A percentile compares a stretch with the other conserved stretches of the same genome.
phyloP scores from a whole-genome alignment of 2,329 filamentous ascomycete genomes.

The Colletotrichum tropicale region DNA sequence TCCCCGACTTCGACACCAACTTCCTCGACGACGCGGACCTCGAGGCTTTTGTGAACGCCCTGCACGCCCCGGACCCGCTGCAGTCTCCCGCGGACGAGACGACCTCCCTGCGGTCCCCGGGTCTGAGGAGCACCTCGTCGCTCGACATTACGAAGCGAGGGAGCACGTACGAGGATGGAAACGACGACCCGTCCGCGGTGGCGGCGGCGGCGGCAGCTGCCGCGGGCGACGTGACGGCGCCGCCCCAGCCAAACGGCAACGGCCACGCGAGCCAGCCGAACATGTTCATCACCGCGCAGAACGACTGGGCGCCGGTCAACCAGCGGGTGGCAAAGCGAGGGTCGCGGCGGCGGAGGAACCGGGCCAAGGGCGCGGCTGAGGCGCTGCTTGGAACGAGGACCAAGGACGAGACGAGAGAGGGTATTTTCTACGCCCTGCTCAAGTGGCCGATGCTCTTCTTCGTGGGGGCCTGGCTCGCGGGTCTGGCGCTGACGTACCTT shows the following conservation, averaged over 20 bases:
- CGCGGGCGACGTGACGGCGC: conserved; percentile 35
- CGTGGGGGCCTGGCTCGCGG: conserved; percentile 80
- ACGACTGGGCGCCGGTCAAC: conserved; percentile 93
- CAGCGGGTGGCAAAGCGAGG: conserved; percentile 62
- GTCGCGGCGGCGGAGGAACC: conserved; percentile 38
- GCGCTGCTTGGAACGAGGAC: conserved; percentile 60
- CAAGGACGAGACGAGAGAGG: conserved; percentile 93
- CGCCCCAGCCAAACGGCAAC: conserved; percentile 17
- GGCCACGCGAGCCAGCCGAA: conserved; percentile 34
- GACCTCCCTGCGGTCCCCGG: conserved; percentile 44
- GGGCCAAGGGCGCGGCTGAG: conserved; percentile 41
- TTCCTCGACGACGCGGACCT: conserved; percentile 79
- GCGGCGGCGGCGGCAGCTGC: conserved; percentile 43
- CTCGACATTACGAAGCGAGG: conserved; percentile 46
- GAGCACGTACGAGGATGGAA: conserved; percentile 33
- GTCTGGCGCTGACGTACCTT: conserved; percentile 76
- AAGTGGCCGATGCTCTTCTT: conserved; percentile 91
- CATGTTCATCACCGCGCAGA: conserved; percentile 84
- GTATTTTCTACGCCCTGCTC: conserved; percentile 84
- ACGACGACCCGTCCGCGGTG: conserved; percentile 38
- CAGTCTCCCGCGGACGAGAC: conserved; percentile 65
- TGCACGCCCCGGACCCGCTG: conserved; percentile 79
- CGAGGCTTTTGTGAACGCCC: conserved; percentile 78
- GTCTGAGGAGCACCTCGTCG: conserved; percentile 43
- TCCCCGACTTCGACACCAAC: conserved; percentile 82